These are phyloP conservation scores for Monosporozyma yasuniensis DNA, from an alignment of 805 yeast genomes.

Conservation along the genomic window DNA sequence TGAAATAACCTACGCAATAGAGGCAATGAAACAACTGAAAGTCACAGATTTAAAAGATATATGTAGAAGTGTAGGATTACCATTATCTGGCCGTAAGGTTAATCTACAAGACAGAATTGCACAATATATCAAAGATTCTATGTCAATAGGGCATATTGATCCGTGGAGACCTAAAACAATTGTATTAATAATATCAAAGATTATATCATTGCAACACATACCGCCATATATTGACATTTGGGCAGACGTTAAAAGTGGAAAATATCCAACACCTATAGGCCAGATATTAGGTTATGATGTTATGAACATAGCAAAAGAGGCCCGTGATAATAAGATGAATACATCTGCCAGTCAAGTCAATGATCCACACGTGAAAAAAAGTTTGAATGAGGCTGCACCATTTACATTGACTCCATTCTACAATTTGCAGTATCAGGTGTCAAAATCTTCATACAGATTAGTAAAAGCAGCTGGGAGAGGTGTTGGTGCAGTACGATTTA, in stretches of 20 bases:
- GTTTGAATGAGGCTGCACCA: not conserved
- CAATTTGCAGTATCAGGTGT: slow-evolving; percentile 39
- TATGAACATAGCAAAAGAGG: not conserved
- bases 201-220: slow-evolving; percentile 26
- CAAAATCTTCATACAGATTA: slow-evolving; percentile 33
- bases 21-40: slow-evolving; percentile 32
- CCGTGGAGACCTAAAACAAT: slow-evolving; percentile 40
- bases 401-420: slow-evolving; percentile 43
- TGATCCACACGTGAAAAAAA: not conserved
- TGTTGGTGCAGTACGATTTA: slow-evolving; percentile 35
- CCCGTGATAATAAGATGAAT: not conserved
- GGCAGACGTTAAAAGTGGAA: slow-evolving; percentile 12
- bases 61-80: slow-evolving; percentile 41
- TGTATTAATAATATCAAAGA: slow-evolving; percentile 35
- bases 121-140: slow-evolving; percentile 37
- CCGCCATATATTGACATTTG: slow-evolving; percentile 34
- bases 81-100: slow-evolving; percentile 50
- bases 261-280: not conserved
- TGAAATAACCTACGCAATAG: slow-evolving; percentile 28
- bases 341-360: not conserved
- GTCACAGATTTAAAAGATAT: slow-evolving; percentile 46
- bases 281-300: not conserved
- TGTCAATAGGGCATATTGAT: slow-evolving; percentile 32
- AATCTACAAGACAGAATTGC: slow-evolving; percentile 49
- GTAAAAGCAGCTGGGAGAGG: slow-evolving; percentile 38